Evolutionary conservation across 495 filamentous ascomycete species (phyloP).

Genomic region (Neurospora tetraspora): DNA sequence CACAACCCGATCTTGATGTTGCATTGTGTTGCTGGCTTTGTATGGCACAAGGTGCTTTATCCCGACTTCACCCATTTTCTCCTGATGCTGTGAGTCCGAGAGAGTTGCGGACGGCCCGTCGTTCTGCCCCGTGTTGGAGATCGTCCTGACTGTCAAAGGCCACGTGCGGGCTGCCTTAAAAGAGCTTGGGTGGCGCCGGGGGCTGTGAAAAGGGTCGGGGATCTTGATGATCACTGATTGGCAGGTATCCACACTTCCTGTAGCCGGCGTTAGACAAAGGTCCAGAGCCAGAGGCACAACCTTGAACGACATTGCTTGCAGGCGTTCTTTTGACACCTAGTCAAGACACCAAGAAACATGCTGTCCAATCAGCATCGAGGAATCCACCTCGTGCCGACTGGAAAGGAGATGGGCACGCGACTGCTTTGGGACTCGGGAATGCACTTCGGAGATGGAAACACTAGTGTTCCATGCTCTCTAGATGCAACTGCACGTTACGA

Average conservation of each 20-base stretch:
- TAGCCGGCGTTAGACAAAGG: neutral
- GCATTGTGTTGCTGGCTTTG: neutral
- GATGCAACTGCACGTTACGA: neutral
- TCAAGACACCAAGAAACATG: neutral
- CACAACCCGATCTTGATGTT: neutral
- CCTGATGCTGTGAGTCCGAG: neutral
- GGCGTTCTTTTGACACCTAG: neutral
- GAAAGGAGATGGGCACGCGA: slow-evolving; percentile 23
- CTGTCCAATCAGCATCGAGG: slow-evolving; percentile 12
- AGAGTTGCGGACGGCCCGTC: neutral
- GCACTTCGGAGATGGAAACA: neutral
- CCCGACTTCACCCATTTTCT: neutral
- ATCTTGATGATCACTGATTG: neutral
- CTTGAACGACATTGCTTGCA: neutral
- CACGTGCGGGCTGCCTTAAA: neutral
- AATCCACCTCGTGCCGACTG: slow-evolving; percentile 17
- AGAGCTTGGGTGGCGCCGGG: neutral
- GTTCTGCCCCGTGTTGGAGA: neutral
- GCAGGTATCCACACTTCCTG: neutral
- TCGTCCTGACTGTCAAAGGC: neutral
- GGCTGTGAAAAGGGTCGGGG: neutral
- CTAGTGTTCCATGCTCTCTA: neutral
- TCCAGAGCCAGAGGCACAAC: neutral
- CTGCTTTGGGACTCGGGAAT: slow-evolving; percentile 1
- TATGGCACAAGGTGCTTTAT: neutral